Base-by-base conservation (phyloP, 164 flowering plant genomes). In the Berberis vulgaris region DNA sequence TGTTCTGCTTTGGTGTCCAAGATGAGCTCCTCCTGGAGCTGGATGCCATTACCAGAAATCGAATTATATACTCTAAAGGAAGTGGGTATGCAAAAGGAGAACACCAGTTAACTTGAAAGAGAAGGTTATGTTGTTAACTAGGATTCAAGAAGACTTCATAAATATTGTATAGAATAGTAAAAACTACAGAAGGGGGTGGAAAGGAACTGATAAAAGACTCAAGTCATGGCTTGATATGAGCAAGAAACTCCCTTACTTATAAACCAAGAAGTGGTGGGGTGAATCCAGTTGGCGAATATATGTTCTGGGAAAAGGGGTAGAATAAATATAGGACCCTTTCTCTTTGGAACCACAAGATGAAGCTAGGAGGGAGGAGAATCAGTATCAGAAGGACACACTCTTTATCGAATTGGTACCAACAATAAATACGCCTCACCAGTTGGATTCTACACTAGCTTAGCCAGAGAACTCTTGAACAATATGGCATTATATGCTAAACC, bases 1-100 rank as follows among this genome's bases (percentile, higher is more conserved):
- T 87, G 82, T 87, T 79, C 65, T 89, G 85, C 69, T 74, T 77
- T 1, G 73, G 39, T 6, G 96, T 87, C 96, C 96, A 89, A 2
- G 70, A 56, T 8, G 79, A 77, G 67, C 62, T 52, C 13, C 61
- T 56, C 61, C 60, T 63, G 7, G 77, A 74, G 66, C 68, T 78
- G 45, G 85, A 80, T 9, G 74, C 79, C 77, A 83, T 67, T 67
- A 49, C 13, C 43, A 1, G 41, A 41, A n/a, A 4, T n/a, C 43
- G 13, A 7, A 42, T 11, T 50, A 26, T 13, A 11, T 3, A 10
- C 26, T 26, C 13, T 10, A 10, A 12, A 52, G 55, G 55, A 52
- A 7, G 6, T 13, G 57, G 5, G 59, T 56, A 10, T 13, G 39
- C 7, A 1, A 4, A 3, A 38, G 57, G 58, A 42, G 49, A 52